phyloP scores from a whole-genome alignment of 495 filamentous ascomycete species.

The Neurospora pannonica region DNA sequence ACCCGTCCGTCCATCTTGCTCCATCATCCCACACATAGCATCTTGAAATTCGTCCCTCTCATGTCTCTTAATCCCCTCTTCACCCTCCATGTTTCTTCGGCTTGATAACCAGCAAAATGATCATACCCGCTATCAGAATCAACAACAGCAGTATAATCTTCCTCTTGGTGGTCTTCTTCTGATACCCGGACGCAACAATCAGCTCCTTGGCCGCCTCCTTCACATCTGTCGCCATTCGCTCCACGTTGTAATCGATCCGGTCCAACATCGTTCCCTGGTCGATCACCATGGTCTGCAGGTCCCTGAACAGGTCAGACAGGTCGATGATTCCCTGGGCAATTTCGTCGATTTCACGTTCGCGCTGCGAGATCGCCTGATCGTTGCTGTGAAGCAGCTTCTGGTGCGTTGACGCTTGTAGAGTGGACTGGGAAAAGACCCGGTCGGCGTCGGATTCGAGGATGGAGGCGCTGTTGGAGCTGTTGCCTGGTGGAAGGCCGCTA shows the following conservation, averaged over 20 bases:
- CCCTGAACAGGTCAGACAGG: conserved; percentile 89
- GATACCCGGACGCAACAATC: conserved; percentile 74
- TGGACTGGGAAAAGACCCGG: conserved; percentile 81
- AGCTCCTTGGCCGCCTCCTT: conserved; percentile 90
- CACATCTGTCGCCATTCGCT: conserved; percentile 80
- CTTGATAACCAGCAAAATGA: conserved; percentile 81
- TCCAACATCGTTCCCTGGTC: conserved; percentile 98
- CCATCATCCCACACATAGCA: background rate
- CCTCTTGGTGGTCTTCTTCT: conserved; percentile 77
- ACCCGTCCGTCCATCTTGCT: background rate
- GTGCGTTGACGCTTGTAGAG: conserved; percentile 59
- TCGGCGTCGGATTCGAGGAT: conserved; percentile 85
- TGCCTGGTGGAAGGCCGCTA: conserved; percentile 13
- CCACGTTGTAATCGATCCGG: conserved; percentile 96
- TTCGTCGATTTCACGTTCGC: conserved; percentile 94
- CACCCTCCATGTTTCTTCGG: conserved; percentile 45
- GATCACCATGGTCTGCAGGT: conserved; percentile 92
- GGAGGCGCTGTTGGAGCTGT: conserved; percentile 51
- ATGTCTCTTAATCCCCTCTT: background rate
- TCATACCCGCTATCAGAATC: conserved; percentile 70
- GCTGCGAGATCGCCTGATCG: conserved; percentile 78
- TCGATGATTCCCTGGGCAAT: conserved; percentile 98
- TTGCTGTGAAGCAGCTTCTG: conserved; percentile 64
- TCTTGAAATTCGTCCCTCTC: background rate
- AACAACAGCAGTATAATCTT: conserved; percentile 84